Percentiles rank a stretch among this genome's conserved stretches.
Evolutionary conservation across 2,329 filamentous ascomycete genomes (phyloP).

Genomic region (Herpotrichia juniperi): DNA sequence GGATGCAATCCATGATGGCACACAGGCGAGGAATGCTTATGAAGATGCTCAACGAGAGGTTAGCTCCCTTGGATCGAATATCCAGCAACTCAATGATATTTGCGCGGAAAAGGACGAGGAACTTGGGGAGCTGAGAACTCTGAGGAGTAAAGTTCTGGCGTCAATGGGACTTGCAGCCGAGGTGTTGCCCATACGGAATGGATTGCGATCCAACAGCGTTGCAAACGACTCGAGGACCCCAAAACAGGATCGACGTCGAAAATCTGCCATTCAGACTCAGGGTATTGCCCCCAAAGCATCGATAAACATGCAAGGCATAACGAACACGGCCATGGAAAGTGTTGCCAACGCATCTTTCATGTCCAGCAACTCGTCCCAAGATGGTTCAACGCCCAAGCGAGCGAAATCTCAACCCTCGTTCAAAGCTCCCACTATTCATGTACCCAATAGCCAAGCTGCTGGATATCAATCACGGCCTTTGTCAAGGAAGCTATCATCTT

Average conservation of each 20-base stretch:
- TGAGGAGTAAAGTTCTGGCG: slow-evolving; percentile 30
- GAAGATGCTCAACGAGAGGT: slow-evolving; percentile 23
- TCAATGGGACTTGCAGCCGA: slow-evolving; percentile 21
- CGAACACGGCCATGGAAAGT: slow-evolving; percentile 22
- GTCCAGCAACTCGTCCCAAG: slow-evolving; percentile 36
- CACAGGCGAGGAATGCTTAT: slow-evolving; percentile 13
- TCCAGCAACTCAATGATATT: slow-evolving; percentile 31
- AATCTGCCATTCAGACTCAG: slow-evolving; percentile 21
- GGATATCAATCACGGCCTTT: slow-evolving; percentile 13
- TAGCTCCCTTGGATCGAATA: slow-evolving; percentile 23
- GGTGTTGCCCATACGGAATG: slow-evolving; percentile 5
- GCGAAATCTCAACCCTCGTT: slow-evolving; percentile 40
- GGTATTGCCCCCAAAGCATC: slow-evolving; percentile 9
- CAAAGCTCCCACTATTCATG: slow-evolving; percentile 36
- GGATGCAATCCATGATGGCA: slow-evolving; percentile 11
- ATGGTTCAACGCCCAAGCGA: slow-evolving; percentile 51
- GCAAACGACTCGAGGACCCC: slow-evolving; percentile 12
- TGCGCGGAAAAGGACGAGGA: slow-evolving; percentile 38
- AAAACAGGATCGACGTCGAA: slow-evolving; percentile 28
- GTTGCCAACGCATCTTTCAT: slow-evolving; percentile 28
- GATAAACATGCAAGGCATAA: slow-evolving; percentile 6
- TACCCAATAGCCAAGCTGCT: slow-evolving; percentile 29
- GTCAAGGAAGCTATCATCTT: slow-evolving; percentile 23
- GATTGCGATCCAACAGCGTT: not conserved
- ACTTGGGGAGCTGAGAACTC: slow-evolving; percentile 30